Percentiles rank a stretch among this genome's conserved stretches.
Evolutionary conservation across 1,284 basidiomycete species (phyloP).

Genomic region (Boletus calvinii): DNA sequence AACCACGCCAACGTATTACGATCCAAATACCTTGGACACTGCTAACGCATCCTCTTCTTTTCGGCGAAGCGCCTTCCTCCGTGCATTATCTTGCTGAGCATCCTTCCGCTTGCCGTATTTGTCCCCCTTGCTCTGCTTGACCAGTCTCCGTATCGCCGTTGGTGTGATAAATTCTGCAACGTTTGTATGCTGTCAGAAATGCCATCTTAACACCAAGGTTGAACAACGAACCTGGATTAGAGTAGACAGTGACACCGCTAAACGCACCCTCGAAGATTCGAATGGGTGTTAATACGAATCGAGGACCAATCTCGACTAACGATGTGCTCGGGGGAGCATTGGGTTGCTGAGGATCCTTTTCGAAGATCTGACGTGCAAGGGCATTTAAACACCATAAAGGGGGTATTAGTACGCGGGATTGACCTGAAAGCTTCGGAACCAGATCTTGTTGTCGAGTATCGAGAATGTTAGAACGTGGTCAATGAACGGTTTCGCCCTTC

Average conservation of each 20-base stretch:
- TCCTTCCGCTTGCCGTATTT: constrained; percentile 83
- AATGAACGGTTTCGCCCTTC: constrained; percentile 95
- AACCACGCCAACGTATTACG: background rate
- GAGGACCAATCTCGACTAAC: constrained; percentile 93
- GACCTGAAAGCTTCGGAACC: constrained; percentile 99
- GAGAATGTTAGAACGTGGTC: constrained; percentile 98
- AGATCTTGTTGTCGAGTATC: constrained; percentile 93
- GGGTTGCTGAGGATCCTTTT: constrained; percentile 76
- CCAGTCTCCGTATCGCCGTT: constrained; percentile 73
- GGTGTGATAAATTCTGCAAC: constrained; percentile 88
- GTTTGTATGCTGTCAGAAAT: constrained; percentile 7
- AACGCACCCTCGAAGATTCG: constrained; percentile 98
- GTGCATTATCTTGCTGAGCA: constrained; percentile 65
- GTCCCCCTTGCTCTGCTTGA: constrained; percentile 72
- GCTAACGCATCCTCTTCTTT: constrained; percentile 80
- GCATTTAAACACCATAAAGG: constrained; percentile 1
- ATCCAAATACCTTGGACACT: constrained; percentile 84
- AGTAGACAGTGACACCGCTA: constrained; percentile 92
- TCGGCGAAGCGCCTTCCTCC: constrained; percentile 66
- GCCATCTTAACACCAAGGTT: background rate
- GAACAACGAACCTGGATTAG: constrained; percentile 78
- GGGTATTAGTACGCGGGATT: constrained; percentile 17
- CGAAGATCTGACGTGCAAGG: constrained; percentile 55
- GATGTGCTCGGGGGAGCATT: constrained; percentile 75
- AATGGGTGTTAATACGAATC: constrained; percentile 97